These are phyloP conservation scores for Singerocomus rubriflavus DNA, from an alignment of 1,284 basidiomycete genomes.

Conservation along the genomic window DNA sequence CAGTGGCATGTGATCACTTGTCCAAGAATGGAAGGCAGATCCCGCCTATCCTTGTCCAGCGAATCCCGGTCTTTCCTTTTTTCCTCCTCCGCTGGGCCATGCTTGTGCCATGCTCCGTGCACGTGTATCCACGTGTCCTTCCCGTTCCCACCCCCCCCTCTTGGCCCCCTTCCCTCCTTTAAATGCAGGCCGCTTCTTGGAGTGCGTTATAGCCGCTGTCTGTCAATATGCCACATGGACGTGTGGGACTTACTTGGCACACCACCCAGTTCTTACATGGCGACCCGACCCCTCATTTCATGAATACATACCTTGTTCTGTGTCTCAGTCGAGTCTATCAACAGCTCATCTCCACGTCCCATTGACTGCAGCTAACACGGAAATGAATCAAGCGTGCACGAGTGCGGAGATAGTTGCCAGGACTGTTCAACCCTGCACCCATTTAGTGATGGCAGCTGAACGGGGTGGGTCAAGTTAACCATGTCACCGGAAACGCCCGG, in stretches of 20 bases:
- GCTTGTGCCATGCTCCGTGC: constrained; percentile 14
- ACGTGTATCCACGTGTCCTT: constrained; percentile 22
- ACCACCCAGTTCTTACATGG: too few species aligned
- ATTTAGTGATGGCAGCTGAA: too few species aligned
- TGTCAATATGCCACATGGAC: too few species aligned
- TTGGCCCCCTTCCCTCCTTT: too few species aligned
- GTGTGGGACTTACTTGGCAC: too few species aligned
- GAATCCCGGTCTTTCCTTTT: too few species aligned
- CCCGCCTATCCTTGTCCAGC: not conserved
- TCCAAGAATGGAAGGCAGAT: constrained; percentile 5
- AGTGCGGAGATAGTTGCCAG: not conserved
- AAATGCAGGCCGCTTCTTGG: too few species aligned
- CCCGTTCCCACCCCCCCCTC: too few species aligned
- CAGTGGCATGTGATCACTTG: constrained; percentile 21
- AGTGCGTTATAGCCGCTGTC: too few species aligned
- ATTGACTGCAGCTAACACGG: not conserved
- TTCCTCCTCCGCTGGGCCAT: not conserved
- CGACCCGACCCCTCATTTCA: not conserved
- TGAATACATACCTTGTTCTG: not conserved
- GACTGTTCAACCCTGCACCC: not conserved
- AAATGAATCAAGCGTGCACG: not conserved
- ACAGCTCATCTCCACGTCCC: not conserved
- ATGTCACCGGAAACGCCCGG: too few species aligned
- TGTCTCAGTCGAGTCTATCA: not conserved
- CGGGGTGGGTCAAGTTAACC: too few species aligned